Evolutionary conservation across 2,329 filamentous ascomycete species (phyloP).

Genomic region (Alternaria solani): DNA sequence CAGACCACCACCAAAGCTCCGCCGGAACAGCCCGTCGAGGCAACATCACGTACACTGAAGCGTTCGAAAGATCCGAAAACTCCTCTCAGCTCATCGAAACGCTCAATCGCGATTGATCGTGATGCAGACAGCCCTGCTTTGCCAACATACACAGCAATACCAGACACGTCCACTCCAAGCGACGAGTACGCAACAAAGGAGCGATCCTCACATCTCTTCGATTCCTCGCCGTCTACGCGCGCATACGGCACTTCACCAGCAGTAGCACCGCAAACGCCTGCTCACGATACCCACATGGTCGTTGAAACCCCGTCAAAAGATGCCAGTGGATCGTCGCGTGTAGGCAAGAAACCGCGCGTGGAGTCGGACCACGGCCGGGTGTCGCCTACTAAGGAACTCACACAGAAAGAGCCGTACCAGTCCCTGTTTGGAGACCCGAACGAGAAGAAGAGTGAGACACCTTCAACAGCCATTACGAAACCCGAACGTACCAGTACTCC

Average conservation of each 20-base stretch:
- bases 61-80: slow-evolving; percentile 35
- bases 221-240: slow-evolving; percentile 49
- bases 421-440: slow-evolving; percentile 47
- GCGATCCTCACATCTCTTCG: slow-evolving; percentile 47
- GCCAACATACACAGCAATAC: slow-evolving; percentile 28
- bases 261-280: slow-evolving; percentile 28
- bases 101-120: slow-evolving; percentile 11
- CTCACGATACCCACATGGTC: slow-evolving; percentile 20
- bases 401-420: slow-evolving; percentile 35
- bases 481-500: slow-evolving; percentile 34
- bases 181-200: slow-evolving; percentile 48
- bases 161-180: slow-evolving; percentile 32
- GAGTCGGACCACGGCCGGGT: slow-evolving; percentile 17
- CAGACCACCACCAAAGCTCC: slow-evolving; percentile 56
- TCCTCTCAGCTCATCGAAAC: slow-evolving; percentile 19
- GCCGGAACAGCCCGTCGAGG: slow-evolving; percentile 36
- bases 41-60: slow-evolving; percentile 21
- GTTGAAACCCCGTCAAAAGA: slow-evolving; percentile 23
- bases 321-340: slow-evolving; percentile 11
- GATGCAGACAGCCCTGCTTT: slow-evolving; percentile 37
- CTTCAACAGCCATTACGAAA: slow-evolving; percentile 37
- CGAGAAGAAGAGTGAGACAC: slow-evolving; percentile 30
- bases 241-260: slow-evolving; percentile 41
- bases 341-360: slow-evolving; percentile 13
- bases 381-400: slow-evolving; percentile 20